Evolutionary conservation across 148 eudicot genomes (phyloP).

Genomic region (Cornus kousa): DNA sequence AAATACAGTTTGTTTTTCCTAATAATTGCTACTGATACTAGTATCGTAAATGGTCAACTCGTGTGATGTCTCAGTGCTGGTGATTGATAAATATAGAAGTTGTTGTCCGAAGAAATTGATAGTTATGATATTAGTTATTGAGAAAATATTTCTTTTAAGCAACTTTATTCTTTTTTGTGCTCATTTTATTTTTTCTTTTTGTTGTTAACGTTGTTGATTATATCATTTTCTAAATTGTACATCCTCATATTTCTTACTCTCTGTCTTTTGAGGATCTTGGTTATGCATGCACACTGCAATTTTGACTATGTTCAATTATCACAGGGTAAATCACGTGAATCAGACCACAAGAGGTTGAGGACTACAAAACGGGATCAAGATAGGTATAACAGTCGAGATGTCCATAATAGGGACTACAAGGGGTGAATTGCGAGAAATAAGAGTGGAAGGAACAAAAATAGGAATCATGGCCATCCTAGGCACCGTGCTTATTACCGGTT

Average conservation of each 20-base stretch:
- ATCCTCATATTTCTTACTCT: background rate
- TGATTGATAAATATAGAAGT: background rate
- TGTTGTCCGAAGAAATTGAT: background rate
- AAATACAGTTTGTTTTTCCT: background rate
- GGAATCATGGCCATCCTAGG: constrained; percentile 34
- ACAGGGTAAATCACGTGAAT: constrained; percentile 49
- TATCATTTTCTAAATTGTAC: background rate
- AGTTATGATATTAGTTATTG: background rate
- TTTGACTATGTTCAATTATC: background rate
- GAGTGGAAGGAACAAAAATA: constrained; percentile 50
- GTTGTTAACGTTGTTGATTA: background rate
- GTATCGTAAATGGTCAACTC: background rate
- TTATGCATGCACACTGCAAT: background rate
- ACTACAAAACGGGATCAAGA: constrained; percentile 39
- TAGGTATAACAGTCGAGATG: constrained; percentile 35
- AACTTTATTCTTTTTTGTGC: background rate
- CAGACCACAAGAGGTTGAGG: constrained; percentile 44
- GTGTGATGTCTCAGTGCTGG: background rate
- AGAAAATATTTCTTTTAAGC: background rate
- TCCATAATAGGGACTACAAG: constrained; percentile 40
- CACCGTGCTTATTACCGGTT: constrained; percentile 58
- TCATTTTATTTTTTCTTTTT: background rate
- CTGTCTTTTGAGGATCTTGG: too few species aligned
- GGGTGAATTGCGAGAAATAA: constrained; percentile 48
- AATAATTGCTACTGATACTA: background rate